phyloP scores from a whole-genome alignment of 352 stramenopile genomes.

The Globisporangium paddicum region DNA sequence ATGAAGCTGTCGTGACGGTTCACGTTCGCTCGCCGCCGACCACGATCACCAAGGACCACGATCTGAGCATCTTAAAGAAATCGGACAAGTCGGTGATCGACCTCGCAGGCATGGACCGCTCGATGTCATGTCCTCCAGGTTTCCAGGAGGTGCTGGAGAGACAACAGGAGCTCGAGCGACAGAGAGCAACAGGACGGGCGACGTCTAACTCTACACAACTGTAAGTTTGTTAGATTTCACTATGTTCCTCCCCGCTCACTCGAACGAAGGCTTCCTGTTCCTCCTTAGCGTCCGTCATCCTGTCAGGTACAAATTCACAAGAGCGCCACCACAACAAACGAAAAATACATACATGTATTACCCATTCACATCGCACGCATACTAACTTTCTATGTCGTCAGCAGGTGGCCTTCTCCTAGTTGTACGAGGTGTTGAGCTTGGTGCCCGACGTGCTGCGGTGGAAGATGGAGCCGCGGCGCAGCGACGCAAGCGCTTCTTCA shows the following conservation, averaged over 20 bases:
- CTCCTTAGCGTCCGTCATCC: conserved; percentile 4
- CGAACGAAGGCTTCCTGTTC: not conserved
- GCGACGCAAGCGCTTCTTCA: conserved; percentile 70
- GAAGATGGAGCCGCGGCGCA: conserved; percentile 86
- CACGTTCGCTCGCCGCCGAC: conserved; percentile 21
- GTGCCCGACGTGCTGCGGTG: conserved; percentile 54
- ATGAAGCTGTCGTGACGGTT: conserved; percentile 14
- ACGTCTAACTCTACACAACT: not conserved
- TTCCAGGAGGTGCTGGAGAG: conserved; percentile 54
- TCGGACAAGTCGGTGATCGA: conserved; percentile 70
- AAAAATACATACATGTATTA: conserved; percentile 9
- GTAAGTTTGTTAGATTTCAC: not conserved
- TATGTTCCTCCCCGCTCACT: not conserved
- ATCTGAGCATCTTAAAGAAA: conserved; percentile 74
- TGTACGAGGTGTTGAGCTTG: conserved; percentile 30
- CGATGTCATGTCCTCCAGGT: conserved; percentile 71
- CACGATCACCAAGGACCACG: conserved; percentile 75
- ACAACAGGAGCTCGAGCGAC: conserved; percentile 15
- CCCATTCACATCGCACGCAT: not conserved
- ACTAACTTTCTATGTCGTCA: conserved; percentile 5
- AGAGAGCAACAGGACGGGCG: conserved; percentile 5
- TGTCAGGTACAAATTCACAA: conserved; percentile 3
- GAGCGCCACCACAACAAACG: not conserved
- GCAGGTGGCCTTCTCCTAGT: conserved; percentile 1
- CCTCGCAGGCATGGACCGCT: conserved; percentile 58